Evolutionary conservation across 2,329 filamentous ascomycete species (phyloP).

Genomic region (Neocatenulostroma microsporum): DNA sequence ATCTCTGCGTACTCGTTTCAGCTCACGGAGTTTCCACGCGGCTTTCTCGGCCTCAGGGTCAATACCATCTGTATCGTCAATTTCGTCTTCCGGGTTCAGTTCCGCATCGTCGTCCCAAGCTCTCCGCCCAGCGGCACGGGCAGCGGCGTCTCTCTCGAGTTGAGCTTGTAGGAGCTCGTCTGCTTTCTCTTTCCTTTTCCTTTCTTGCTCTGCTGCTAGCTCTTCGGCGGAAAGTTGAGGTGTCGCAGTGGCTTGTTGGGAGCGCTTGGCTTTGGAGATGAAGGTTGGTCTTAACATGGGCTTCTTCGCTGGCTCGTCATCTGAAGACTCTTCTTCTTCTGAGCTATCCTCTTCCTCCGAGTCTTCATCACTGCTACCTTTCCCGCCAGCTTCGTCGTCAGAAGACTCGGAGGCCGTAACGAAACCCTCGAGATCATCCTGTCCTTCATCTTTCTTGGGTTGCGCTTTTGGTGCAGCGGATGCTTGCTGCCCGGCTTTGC

Average conservation of each 20-base stretch:
- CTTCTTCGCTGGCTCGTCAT: conserved; percentile 52
- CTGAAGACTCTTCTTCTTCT: conserved; percentile 38
- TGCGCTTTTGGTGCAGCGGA: conserved; percentile 18
- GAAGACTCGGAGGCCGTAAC: conserved; percentile 47
- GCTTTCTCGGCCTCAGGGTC: conserved; percentile 84
- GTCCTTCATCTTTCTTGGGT: conserved; percentile 24
- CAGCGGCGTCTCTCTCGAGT: conserved; percentile 70
- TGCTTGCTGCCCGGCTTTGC: conserved; percentile 32
- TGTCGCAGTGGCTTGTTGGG: conserved; percentile 24
- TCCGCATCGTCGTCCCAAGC: conserved; percentile 72
- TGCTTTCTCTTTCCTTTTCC: conserved; percentile 60
- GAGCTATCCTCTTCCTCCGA: conserved; percentile 27
- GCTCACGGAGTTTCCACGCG: conserved; percentile 88
- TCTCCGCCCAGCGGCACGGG: conserved; percentile 66
- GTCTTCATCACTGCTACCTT: conserved; percentile 27
- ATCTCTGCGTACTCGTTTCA: conserved; percentile 80
- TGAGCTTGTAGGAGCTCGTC: conserved; percentile 83
- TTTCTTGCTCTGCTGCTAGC: conserved; percentile 42
- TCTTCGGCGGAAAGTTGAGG: conserved; percentile 30
- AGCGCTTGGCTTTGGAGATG: conserved; percentile 55
- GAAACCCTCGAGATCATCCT: conserved; percentile 46
- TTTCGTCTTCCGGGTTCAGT: conserved; percentile 56
- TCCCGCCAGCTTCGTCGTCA: conserved; percentile 31
- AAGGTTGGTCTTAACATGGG: conserved; percentile 59
- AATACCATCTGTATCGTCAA: conserved; percentile 81